Conservation (phyloP, 2,329 filamentous ascomycete genomes). For the Neofusicoccum cordaticola region DNA sequence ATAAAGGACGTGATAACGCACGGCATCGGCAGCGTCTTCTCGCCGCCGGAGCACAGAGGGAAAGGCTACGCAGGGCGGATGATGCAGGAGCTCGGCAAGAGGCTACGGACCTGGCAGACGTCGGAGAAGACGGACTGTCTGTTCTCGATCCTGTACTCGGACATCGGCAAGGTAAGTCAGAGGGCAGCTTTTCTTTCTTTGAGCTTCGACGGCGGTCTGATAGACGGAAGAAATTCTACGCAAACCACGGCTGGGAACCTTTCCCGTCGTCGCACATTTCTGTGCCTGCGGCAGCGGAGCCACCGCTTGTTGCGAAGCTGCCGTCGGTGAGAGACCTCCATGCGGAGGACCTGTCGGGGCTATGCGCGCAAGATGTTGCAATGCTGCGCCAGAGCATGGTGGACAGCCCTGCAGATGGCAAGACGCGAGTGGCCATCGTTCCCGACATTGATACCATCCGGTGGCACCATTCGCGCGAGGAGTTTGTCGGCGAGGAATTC, state of each 20-base stretch:
- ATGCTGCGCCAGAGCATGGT: conserved; percentile 57
- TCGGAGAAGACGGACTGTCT: conserved; percentile 45
- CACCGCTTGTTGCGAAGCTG: conserved; percentile 11
- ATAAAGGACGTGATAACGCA: conserved; percentile 68
- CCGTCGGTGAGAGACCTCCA: conserved; percentile 48
- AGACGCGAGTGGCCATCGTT: conserved; percentile 60
- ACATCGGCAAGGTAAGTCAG: conserved; percentile 54
- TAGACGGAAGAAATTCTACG: conserved; percentile 60
- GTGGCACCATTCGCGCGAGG: conserved; percentile 80
- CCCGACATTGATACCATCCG: conserved; percentile 66
- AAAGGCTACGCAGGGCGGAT: conserved; percentile 73
- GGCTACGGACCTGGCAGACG: conserved; percentile 53
- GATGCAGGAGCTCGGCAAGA: conserved; percentile 63
- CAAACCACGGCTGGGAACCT: conserved; percentile 68
- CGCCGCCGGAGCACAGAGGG: conserved; percentile 63
- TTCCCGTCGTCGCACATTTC: conserved; percentile 71
- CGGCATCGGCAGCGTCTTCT: conserved; percentile 80
- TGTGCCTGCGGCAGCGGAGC: conserved; percentile 48
- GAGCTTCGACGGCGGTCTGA: neutral
- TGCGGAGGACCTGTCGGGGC: conserved; percentile 57
- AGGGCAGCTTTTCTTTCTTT: conserved; percentile 7
- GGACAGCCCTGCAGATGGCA: conserved; percentile 36
- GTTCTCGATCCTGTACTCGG: conserved; percentile 69
- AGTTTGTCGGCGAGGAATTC: conserved; percentile 68
- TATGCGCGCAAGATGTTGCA: conserved; percentile 64